Conservation (phyloP, 2,329 filamentous ascomycete genomes). For the Escovopsis weberi region DNA sequence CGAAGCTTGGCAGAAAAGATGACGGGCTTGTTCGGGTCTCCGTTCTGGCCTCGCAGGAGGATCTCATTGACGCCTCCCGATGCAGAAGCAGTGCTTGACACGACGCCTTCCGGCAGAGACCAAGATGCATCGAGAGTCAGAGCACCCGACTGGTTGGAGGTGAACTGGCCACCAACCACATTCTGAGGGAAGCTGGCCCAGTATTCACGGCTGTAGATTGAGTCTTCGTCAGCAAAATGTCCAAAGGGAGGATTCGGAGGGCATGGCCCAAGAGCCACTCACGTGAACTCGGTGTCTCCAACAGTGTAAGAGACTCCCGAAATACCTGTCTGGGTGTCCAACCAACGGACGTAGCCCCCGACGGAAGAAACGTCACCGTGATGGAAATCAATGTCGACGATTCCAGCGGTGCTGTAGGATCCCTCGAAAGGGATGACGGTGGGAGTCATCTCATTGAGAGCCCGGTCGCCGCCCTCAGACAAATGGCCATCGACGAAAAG, state of each 20-base stretch:
- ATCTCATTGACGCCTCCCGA: slow-evolving; percentile 6
- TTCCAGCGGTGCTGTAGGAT: slow-evolving; percentile 6
- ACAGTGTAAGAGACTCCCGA: slow-evolving; percentile 21
- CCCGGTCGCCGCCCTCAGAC: slow-evolving; percentile 19
- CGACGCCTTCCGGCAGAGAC: slow-evolving; percentile 6
- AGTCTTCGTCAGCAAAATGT: neutral
- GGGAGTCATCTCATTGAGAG: slow-evolving; percentile 6
- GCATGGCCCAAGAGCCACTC: neutral
- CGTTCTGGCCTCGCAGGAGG: slow-evolving; percentile 9
- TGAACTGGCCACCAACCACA: slow-evolving; percentile 19
- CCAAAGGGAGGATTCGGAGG: neutral
- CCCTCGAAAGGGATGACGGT: neutral
- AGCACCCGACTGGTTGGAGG: slow-evolving; percentile 6
- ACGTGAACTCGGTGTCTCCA: slow-evolving; percentile 14
- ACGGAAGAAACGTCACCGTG: slow-evolving; percentile 12
- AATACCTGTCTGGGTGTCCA: slow-evolving; percentile 22
- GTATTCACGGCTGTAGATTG: slow-evolving; percentile 17
- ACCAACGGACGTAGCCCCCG: slow-evolving; percentile 20
- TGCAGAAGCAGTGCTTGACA: slow-evolving; percentile 7
- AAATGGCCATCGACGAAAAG: slow-evolving; percentile 22
- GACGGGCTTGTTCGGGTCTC: slow-evolving; percentile 8
- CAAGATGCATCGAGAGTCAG: slow-evolving; percentile 9
- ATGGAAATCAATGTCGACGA: slow-evolving; percentile 20
- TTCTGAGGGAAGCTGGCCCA: slow-evolving; percentile 24
- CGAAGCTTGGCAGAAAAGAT: slow-evolving; percentile 10